Evolutionary conservation across 208 protist species (phyloP).

Genomic region (Crithidia thermophila): DNA sequence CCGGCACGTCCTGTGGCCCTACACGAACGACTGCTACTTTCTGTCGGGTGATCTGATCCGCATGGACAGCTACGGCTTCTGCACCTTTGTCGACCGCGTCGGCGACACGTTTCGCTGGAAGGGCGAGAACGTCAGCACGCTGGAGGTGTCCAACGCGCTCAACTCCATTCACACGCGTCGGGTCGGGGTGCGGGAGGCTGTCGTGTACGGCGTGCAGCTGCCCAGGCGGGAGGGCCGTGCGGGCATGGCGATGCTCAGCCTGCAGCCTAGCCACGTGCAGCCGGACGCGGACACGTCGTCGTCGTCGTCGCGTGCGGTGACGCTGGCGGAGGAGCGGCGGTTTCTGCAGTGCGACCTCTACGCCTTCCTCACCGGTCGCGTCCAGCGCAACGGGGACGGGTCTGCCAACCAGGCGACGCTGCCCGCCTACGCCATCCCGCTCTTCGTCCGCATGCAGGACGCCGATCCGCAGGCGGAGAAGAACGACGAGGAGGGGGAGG

Average conservation of each 20-base stretch:
- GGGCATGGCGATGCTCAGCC: slow-evolving; percentile 63
- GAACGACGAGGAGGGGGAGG: neutral
- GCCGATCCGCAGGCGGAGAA: neutral
- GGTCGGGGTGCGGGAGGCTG: slow-evolving; percentile 51
- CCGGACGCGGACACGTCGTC: neutral
- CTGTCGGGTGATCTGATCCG: slow-evolving; percentile 68
- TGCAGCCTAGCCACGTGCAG: slow-evolving; percentile 17
- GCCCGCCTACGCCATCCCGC: slow-evolving; percentile 48
- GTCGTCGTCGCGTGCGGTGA: neutral
- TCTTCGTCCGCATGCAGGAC: slow-evolving; percentile 51
- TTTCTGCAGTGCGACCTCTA: slow-evolving; percentile 60
- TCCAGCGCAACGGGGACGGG: slow-evolving; percentile 21
- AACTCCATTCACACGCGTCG: slow-evolving; percentile 28
- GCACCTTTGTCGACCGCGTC: slow-evolving; percentile 75
- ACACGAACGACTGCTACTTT: slow-evolving; percentile 63
- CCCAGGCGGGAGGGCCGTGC: slow-evolving; percentile 56
- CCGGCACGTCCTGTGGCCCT: slow-evolving; percentile 52
- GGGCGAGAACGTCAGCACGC: slow-evolving; percentile 82
- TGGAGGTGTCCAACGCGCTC: slow-evolving; percentile 64
- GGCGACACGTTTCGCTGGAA: slow-evolving; percentile 88
- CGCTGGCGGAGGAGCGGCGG: slow-evolving; percentile 34
- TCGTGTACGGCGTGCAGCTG: slow-evolving; percentile 73
- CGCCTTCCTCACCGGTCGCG: slow-evolving; percentile 29
- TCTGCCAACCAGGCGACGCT: slow-evolving; percentile 27
- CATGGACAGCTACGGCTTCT: slow-evolving; percentile 61